These are phyloP conservation scores for Mycena galopus DNA, from an alignment of 768 basidiomycete species.

Conservation along the genomic window DNA sequence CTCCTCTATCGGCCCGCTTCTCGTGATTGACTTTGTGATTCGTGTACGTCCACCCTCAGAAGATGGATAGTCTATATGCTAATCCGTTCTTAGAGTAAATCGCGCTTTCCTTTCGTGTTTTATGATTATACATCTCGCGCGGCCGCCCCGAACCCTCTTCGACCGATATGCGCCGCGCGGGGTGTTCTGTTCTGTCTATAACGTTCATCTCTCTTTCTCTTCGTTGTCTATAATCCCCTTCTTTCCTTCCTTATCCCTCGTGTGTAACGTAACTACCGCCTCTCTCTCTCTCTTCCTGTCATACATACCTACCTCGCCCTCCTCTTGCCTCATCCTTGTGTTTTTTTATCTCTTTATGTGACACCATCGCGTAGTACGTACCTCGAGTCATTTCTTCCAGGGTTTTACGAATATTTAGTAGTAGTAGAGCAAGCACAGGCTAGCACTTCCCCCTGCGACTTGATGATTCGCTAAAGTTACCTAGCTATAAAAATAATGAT, in stretches of 20 bases:
- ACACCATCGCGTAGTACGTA: conserved; percentile 2
- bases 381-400: conserved; percentile 11
- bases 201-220: conserved; percentile 1
- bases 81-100: conserved; percentile 11
- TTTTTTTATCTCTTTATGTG: conserved; percentile 31
- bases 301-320: no score
- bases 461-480: conserved; percentile 33
- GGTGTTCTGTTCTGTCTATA: conserved; percentile 25
- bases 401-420: conserved; percentile 24
- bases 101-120: conserved; percentile 17
- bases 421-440: conserved; percentile 31
- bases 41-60: no score
- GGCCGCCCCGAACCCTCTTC: neutral
- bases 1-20: neutral
- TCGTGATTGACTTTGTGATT: conserved; percentile 29
- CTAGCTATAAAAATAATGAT: conserved; percentile 35
- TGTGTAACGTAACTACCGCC: conserved; percentile 16
- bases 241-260: neutral
- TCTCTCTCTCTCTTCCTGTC: conserved; percentile 4
- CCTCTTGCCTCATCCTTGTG: neutral
- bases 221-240: conserved; percentile 24
- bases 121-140: conserved; percentile 19
- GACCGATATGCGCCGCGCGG: neutral
- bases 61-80: neutral
- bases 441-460: conserved; percentile 20